Conservation (phyloP, 2,329 filamentous ascomycete species). For the Trichoderma aggressivum region DNA sequence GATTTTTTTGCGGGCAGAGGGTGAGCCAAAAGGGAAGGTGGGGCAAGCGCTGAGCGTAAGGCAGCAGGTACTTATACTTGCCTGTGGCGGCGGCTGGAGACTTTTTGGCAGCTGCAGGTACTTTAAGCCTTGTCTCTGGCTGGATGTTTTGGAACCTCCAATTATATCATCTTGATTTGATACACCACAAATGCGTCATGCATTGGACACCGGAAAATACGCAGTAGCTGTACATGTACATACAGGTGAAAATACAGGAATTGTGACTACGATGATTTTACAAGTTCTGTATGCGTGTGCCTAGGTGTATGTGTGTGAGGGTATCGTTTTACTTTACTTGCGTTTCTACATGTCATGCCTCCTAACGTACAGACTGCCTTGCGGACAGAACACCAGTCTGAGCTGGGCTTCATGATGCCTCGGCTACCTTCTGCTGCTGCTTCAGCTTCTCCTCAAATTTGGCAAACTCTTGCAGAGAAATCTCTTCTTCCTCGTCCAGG, state of each 20-base stretch:
- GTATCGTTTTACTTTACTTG: constrained; percentile 6
- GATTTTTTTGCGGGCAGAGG: constrained; percentile 21
- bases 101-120: constrained; percentile 2
- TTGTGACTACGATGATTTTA: not conserved
- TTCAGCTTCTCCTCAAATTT: constrained; percentile 85
- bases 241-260: not conserved
- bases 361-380: constrained; percentile 1
- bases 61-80: not conserved
- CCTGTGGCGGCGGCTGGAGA: constrained; percentile 5
- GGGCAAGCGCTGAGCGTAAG: constrained; percentile 2
- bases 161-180: not conserved
- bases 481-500: constrained; percentile 85
- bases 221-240: not conserved
- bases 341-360: not conserved
- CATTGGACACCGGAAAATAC: not conserved
- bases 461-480: constrained; percentile 81
- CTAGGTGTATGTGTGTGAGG: not conserved
- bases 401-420: not conserved
- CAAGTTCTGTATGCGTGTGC: not conserved
- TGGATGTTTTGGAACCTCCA: not conserved
- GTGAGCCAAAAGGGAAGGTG: constrained; percentile 22
- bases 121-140: constrained; percentile 29
- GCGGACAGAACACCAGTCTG: not conserved
- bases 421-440: constrained; percentile 27
- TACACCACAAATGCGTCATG: not conserved